Base-by-base conservation (phyloP, 176 grass and related monocot genomes). In the Lolium multiflorum region DNA sequence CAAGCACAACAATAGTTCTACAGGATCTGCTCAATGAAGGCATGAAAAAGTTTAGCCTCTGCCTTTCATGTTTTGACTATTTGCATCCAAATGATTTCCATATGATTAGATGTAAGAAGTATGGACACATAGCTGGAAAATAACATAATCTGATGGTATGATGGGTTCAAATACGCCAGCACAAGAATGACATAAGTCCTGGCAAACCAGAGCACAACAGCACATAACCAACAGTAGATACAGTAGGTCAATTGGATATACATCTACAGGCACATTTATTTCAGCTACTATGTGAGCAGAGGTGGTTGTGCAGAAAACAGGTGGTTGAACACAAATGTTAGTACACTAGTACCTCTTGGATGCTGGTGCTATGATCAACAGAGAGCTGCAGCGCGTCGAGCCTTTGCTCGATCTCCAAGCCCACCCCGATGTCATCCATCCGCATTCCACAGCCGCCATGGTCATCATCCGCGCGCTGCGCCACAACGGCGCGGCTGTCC, bases 401-500 rank as follows among this genome's bases (percentile, higher is more conserved):
- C 62, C 85, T 88, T 62, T 76, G 64, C 73, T 98, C 91, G 15
- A 85, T 87, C 55, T 95, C 87, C 85, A 81, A 81, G 60, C 85
- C 82, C 46, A 78, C 86, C 4, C 44, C 90, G 49, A 55, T 81
- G 70, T 91, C 89, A 50, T 89, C 84, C 58, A 84, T 66, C 37
- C 58, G 21, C 81, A 88, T 57, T 18, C 64, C 21, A 12, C 58
- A 86, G 41, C 70, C 83, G 39, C 76, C 83, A 22, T 83, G 74
- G 28, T 69, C 79, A 0, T 76, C 66, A 6, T 82, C 76, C 3
- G 84, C 79, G 38, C 83, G 76, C 72, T 93, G 95, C 3, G 89
- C 95, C 67, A 95, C 86, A 68, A 98, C 56, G 65, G 91, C 91
- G 5, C 95, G 89, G 81, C 95, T 98, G 67, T 98, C 95, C 71